Percentiles rank a stretch among this genome's conserved stretches.
Conservation (phyloP, 1,284 basidiomycete species). For the Marasmius fiardii region DNA sequence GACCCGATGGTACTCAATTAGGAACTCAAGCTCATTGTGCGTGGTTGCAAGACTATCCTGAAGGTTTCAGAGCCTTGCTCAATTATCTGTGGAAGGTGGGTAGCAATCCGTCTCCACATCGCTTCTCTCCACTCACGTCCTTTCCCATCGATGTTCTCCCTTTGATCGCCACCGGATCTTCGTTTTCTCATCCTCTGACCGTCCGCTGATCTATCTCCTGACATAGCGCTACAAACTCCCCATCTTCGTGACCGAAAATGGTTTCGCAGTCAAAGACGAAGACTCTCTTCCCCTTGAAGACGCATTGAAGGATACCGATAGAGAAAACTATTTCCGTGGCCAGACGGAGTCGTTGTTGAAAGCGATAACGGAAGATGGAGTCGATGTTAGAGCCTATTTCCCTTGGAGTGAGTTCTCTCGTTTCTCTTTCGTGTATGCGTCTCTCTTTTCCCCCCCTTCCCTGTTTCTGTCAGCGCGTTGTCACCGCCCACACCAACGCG, state of each 20-base stretch:
- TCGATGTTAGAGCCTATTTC: slow-evolving; percentile 68
- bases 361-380: slow-evolving; percentile 63
- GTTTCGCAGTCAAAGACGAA: slow-evolving; percentile 72
- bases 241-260: slow-evolving; percentile 74
- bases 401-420: slow-evolving; percentile 52
- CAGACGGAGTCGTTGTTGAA: slow-evolving; percentile 56
- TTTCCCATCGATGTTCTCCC: no score
- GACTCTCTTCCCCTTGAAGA: slow-evolving; percentile 46
- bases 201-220: slow-evolving; percentile 64
- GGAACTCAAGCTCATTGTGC: slow-evolving; percentile 64
- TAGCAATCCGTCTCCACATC: no score
- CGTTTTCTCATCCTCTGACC: slow-evolving; percentile 24
- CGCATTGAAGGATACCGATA: slow-evolving; percentile 61
- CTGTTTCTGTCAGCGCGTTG: no score
- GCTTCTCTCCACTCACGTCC: no score
- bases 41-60: slow-evolving; percentile 63
- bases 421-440: neutral
- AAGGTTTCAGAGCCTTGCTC: slow-evolving; percentile 51
- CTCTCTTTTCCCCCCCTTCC: neutral
- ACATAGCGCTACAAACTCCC: slow-evolving; percentile 68
- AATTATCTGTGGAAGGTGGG: neutral
- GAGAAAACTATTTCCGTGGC: slow-evolving; percentile 67
- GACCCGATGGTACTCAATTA: slow-evolving; percentile 63
- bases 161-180: neutral
- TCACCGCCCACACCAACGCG: no score